Evolutionary conservation across 2,329 filamentous ascomycete species (phyloP).

Genomic region (Xylariaceae sp.): DNA sequence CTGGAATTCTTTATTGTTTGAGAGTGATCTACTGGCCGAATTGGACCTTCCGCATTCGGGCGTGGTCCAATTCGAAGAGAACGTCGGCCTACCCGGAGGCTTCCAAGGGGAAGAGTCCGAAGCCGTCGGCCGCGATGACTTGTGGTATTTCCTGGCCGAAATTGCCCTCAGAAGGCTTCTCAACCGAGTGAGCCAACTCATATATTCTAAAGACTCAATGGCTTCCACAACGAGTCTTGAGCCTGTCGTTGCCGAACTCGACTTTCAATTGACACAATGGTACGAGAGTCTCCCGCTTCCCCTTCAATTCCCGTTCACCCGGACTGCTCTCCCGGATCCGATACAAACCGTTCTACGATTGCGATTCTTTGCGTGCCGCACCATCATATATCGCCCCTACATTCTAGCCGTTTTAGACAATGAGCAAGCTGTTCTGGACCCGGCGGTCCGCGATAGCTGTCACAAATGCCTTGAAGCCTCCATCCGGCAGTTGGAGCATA

Average conservation of each 20-base stretch:
- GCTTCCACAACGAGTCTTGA: constrained; percentile 70
- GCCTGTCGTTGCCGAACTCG: constrained; percentile 73
- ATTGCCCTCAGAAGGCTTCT: constrained; percentile 74
- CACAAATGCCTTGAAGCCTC: constrained; percentile 78
- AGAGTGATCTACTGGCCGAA: constrained; percentile 75
- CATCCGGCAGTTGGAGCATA: constrained; percentile 73
- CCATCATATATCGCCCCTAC: constrained; percentile 82
- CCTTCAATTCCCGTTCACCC: constrained; percentile 72
- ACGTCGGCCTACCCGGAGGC: constrained; percentile 71
- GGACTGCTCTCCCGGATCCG: constrained; percentile 63
- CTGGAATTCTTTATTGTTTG: constrained; percentile 79
- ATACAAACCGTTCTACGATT: constrained; percentile 76
- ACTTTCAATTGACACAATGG: constrained; percentile 81
- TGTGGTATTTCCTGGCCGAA: constrained; percentile 84
- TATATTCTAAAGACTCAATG: constrained; percentile 71
- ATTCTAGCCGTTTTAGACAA: constrained; percentile 77
- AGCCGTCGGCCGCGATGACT: constrained; percentile 66
- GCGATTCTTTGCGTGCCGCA: constrained; percentile 79
- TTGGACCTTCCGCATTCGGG: constrained; percentile 78
- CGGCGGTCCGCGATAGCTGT: constrained; percentile 70
- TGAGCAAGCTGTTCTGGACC: constrained; percentile 67
- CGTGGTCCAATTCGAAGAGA: constrained; percentile 77
- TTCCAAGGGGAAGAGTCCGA: constrained; percentile 69
- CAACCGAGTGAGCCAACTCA: constrained; percentile 74
- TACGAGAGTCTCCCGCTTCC: constrained; percentile 72